Percentiles rank a stretch among this genome's conserved stretches.
These are phyloP conservation scores for Nothophoma quercina DNA, from an alignment of 2,329 filamentous ascomycete genomes.

Conservation along the genomic window DNA sequence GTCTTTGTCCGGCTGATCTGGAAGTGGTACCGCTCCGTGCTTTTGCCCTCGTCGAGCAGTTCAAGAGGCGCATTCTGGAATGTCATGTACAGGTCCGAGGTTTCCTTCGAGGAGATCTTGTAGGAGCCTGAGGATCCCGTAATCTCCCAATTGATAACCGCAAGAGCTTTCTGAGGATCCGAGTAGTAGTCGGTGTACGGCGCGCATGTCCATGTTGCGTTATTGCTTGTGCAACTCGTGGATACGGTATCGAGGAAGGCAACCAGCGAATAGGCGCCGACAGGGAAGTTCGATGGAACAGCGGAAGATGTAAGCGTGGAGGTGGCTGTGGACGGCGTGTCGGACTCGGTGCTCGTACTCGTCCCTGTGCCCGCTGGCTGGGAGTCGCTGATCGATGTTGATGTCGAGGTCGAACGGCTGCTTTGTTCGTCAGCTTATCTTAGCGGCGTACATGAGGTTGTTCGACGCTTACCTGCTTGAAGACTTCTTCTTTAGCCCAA, in stretches of 20 bases:
- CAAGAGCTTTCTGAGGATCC: slow-evolving; percentile 51
- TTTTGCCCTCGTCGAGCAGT: slow-evolving; percentile 57
- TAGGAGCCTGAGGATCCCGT: slow-evolving; percentile 51
- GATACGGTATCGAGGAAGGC: slow-evolving; percentile 63
- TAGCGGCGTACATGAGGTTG: fast-evolving
- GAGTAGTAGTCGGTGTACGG: slow-evolving; percentile 62
- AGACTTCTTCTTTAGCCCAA: slow-evolving; percentile 52
- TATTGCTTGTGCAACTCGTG: slow-evolving; percentile 65
- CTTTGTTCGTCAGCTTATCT: slow-evolving; percentile 7
- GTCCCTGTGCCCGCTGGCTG: slow-evolving; percentile 13
- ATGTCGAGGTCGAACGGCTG: slow-evolving; percentile 6
- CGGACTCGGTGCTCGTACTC: slow-evolving; percentile 11
- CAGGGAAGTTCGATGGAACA: slow-evolving; percentile 59
- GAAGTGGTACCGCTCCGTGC: slow-evolving; percentile 67
- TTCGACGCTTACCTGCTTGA: slow-evolving; percentile 28
- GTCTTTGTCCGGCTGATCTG: slow-evolving; percentile 61
- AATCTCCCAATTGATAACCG: slow-evolving; percentile 71
- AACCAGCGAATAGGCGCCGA: slow-evolving; percentile 68
- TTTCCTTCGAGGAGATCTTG: slow-evolving; percentile 62
- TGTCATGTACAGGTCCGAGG: slow-evolving; percentile 62
- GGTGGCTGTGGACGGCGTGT: slow-evolving; percentile 21
- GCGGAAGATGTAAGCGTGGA: slow-evolving; percentile 26
- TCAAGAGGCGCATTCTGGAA: slow-evolving; percentile 63
- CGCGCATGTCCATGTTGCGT: slow-evolving; percentile 68
- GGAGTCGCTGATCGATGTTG: slow-evolving; percentile 9